Evolutionary conservation across 1,139 yeast species (phyloP).

Genomic region (Saccharomycopsis hybrid): DNA sequence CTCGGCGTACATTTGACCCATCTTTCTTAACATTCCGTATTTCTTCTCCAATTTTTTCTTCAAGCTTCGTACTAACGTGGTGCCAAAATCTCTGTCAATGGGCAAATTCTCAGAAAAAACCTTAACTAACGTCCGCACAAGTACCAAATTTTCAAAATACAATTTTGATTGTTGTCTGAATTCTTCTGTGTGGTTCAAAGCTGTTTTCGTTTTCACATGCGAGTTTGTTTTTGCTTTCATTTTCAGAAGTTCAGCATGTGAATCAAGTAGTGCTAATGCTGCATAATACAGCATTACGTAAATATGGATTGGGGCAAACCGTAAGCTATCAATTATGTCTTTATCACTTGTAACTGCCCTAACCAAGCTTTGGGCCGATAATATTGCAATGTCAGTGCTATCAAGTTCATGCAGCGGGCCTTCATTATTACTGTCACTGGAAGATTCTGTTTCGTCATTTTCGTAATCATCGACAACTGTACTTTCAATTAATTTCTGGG

Average conservation of each 20-base stretch:
- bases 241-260: constrained; percentile 25
- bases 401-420: constrained; percentile 17
- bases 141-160: constrained; percentile 20
- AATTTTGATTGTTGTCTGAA: constrained; percentile 4
- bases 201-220: background rate
- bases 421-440: too few relatives aligned
- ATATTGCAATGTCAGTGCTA: constrained; percentile 42
- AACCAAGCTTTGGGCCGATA: constrained; percentile 60
- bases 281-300: constrained; percentile 69
- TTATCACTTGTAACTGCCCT: constrained; percentile 52
- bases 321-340: constrained; percentile 51
- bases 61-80: constrained; percentile 40
- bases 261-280: constrained; percentile 48
- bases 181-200: constrained; percentile 23
- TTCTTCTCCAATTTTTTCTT: constrained; percentile 41
- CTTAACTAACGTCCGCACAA: constrained; percentile 37
- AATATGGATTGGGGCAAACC: constrained; percentile 64
- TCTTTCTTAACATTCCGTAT: constrained; percentile 24
- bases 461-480: constrained; percentile 20
- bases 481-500: background rate
- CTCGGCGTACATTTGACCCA: constrained; percentile 23
- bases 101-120: constrained; percentile 43
- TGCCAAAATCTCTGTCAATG: constrained; percentile 48
- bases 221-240: too few relatives aligned
- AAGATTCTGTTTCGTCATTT: too few relatives aligned